These are phyloP conservation scores for Blastobotrys terrestris DNA, from an alignment of 805 yeast genomes.

Conservation along the genomic window DNA sequence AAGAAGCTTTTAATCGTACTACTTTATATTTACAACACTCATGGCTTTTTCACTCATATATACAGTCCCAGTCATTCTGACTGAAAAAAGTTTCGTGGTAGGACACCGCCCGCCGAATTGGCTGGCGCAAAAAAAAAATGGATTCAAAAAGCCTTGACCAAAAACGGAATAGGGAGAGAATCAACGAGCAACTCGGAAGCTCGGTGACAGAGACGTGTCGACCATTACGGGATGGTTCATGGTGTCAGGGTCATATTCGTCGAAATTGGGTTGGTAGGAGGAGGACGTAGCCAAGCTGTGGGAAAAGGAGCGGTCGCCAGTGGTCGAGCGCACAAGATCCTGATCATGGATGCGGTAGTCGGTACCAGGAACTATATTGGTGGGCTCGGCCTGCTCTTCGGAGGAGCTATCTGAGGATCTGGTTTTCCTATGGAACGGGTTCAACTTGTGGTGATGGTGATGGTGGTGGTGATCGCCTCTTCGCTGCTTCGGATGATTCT, in stretches of 20 bases:
- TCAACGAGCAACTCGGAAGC: conserved; percentile 6
- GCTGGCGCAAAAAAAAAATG: too few species aligned
- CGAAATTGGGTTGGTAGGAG: neutral
- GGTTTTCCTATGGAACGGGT: neutral
- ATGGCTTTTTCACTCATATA: too few species aligned
- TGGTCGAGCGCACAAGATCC: neutral
- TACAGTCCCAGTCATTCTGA: neutral
- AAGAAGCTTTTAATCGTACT: neutral
- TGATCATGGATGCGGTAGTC: conserved; percentile 3
- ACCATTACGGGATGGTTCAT: conserved; percentile 3
- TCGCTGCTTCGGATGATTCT: neutral
- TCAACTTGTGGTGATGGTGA: neutral
- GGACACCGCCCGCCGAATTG: neutral
- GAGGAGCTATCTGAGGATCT: neutral
- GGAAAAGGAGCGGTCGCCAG: neutral
- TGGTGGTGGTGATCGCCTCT: neutral
- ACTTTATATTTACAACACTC: neutral
- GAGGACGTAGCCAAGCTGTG: neutral
- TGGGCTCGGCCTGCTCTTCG: neutral
- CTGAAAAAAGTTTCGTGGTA: neutral
- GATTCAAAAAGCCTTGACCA: too few species aligned
- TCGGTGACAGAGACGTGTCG: conserved; percentile 4
- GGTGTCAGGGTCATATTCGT: neutral
- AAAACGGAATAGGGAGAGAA: too few species aligned
- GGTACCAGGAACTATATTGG: neutral